phyloP scores from a whole-genome alignment of 1,284 basidiomycete genomes.

The Entoloma clypeatum region DNA sequence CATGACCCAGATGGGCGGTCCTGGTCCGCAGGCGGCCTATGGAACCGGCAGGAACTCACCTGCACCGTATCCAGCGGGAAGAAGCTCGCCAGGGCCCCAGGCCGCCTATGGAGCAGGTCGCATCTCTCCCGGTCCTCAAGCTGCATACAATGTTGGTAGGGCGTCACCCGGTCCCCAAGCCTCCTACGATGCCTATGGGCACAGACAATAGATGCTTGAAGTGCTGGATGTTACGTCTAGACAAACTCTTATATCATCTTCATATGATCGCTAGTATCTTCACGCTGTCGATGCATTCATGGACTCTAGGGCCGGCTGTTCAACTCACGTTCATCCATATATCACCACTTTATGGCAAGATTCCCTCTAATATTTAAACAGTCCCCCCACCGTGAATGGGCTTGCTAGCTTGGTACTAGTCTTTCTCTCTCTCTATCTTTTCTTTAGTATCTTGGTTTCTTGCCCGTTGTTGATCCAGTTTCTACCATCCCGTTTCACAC shows the following conservation, averaged over 20 bases:
- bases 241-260: constrained; percentile 11
- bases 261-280: constrained; percentile 11
- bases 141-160: constrained; percentile 25
- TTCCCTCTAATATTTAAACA: constrained; percentile 6
- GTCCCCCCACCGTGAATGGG: constrained; percentile 7
- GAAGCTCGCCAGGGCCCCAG: constrained; percentile 46
- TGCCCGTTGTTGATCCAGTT: constrained; percentile 5
- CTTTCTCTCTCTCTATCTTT: constrained; percentile 2
- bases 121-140: constrained; percentile 24
- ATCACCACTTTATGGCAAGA: constrained; percentile 12
- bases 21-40: constrained; percentile 35
- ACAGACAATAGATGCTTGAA: constrained; percentile 6
- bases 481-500: background rate
- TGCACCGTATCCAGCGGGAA: constrained; percentile 30
- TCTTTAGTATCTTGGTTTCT: constrained; percentile 17
- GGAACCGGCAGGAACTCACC: too few species aligned
- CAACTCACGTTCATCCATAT: constrained; percentile 8
- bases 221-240: constrained; percentile 2
- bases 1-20: constrained; percentile 67
- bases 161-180: constrained; percentile 28
- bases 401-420: constrained; percentile 9
- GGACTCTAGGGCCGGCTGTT: constrained; percentile 13
- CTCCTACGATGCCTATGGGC: constrained; percentile 20
- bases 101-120: constrained; percentile 35
- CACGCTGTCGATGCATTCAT: constrained; percentile 12